Evolutionary conservation across 139 green algal genomes (phyloP).

Genomic region (Chlorella sp.): DNA sequence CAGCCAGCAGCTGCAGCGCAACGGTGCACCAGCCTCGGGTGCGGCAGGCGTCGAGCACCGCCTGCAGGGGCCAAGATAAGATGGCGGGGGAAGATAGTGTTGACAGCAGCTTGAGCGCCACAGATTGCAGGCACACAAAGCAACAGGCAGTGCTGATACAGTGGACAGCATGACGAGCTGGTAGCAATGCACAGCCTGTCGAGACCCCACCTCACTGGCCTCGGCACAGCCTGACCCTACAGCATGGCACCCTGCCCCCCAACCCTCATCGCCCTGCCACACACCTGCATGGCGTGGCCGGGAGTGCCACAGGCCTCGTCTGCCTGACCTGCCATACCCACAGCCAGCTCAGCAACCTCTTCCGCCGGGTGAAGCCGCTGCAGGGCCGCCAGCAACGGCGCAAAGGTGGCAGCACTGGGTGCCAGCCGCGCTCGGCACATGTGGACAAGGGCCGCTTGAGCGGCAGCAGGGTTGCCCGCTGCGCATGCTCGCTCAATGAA

Average conservation of each 20-base stretch:
- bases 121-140: no score
- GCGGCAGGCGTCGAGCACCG: conserved; percentile 67
- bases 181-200: no score
- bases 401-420: conserved; percentile 81
- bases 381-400: conserved; percentile 55
- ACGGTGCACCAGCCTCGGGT: conserved; percentile 72
- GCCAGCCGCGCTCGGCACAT: conserved; percentile 62
- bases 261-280: no score
- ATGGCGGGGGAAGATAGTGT: no score
- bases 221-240: no score
- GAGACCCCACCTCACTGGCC: no score
- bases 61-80: background rate
- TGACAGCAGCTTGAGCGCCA: no score
- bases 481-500: background rate
- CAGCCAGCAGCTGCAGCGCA: conserved; percentile 75
- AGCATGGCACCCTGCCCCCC: no score
- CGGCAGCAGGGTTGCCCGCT: background rate
- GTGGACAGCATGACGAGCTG: no score
- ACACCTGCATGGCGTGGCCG: no score
- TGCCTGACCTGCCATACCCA: background rate
- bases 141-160: no score
- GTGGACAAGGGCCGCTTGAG: conserved; percentile 53
- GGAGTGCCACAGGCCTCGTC: background rate
- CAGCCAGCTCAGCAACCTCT: background rate
- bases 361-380: background rate